Conservation (phyloP, 768 basidiomycete species). For the Tremella yokohamensis region DNA sequence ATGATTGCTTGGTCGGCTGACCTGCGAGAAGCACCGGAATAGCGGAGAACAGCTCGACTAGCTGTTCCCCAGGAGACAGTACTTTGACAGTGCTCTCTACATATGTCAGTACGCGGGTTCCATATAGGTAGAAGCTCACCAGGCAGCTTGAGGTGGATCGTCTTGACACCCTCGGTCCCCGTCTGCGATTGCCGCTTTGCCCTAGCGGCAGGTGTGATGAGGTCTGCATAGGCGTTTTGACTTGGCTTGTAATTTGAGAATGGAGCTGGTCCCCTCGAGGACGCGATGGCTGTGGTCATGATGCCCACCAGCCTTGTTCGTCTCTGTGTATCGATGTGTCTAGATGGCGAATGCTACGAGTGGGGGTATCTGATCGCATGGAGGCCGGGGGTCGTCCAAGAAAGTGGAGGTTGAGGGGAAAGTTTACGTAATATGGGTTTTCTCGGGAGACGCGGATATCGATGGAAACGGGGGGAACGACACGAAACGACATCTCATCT, state of each 20-base stretch:
- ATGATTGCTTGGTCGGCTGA: constrained; percentile 20
- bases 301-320: background rate
- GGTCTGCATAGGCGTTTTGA: background rate
- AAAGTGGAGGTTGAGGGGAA: too few relatives aligned
- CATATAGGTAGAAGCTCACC: background rate
- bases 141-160: background rate
- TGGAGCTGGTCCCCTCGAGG: background rate
- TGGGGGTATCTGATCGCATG: too few relatives aligned
- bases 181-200: background rate
- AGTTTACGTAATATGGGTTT: too few relatives aligned
- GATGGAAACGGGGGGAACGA: too few relatives aligned
- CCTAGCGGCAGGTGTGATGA: background rate
- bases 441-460: too few relatives aligned
- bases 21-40: constrained; percentile 29
- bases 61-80: constrained; percentile 18
- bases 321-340: too few relatives aligned
- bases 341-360: too few relatives aligned
- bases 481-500: too few relatives aligned
- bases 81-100: constrained; percentile 1
- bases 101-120: background rate
- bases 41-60: constrained; percentile 16
- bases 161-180: background rate
- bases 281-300: background rate
- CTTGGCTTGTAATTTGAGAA: background rate
- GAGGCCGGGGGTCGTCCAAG: too few relatives aligned